These are phyloP conservation scores for Triticum aestivum DNA, from an alignment of 176 grass and related monocot genomes.

Conservation along the genomic window DNA sequence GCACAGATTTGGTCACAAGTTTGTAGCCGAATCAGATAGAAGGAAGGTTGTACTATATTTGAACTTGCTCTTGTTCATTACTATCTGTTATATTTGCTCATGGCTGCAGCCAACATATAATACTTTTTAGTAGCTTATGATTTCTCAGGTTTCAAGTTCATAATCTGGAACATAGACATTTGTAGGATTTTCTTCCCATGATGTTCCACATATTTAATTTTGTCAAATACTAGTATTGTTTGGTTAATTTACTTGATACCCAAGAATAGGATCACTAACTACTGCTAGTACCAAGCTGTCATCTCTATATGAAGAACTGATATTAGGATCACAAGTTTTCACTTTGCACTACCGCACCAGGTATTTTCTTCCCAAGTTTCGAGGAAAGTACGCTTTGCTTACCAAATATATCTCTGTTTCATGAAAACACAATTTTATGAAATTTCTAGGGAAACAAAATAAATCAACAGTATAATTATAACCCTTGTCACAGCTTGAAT, in stretches of 20 bases:
- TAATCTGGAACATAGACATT: background rate
- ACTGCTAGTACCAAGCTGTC: background rate
- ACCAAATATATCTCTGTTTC: background rate
- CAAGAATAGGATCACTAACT: background rate
- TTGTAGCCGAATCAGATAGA: constrained; percentile 35
- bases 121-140: background rate
- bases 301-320: too few relatives aligned
- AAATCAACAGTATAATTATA: background rate
- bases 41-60: constrained; percentile 37
- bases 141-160: background rate
- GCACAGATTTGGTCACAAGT: constrained; percentile 27
- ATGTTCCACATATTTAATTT: background rate
- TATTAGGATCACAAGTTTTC: background rate
- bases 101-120: background rate
- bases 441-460: background rate
- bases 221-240: background rate
- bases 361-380: background rate
- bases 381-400: background rate
- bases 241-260: background rate
- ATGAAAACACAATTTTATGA: background rate
- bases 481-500: background rate
- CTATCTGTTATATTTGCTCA: background rate
- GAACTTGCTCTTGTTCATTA: background rate
- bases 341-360: background rate
- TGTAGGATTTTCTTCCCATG: background rate